Evolutionary conservation across 768 basidiomycete genomes (phyloP), one percentile per base, ranked within the genome.

Genomic region (Scleroderma bovista): DNA sequence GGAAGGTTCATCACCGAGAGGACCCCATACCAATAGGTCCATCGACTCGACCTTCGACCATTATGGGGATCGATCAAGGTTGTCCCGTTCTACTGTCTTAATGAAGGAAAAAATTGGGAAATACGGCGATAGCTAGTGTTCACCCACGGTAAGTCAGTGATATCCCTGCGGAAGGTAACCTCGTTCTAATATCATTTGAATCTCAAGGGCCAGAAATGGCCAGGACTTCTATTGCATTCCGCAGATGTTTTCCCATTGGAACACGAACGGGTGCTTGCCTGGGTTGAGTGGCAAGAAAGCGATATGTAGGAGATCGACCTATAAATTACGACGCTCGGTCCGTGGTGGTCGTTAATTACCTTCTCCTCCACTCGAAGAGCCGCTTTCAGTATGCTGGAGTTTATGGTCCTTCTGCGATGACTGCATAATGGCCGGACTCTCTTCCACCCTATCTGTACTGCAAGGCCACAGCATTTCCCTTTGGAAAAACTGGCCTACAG

Each of bases 381-480:
- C n/a, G n/a, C n/a, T n/a, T n/a, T n/a, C 51, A 20, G 23, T n/a
- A 12, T 46, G 22, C 38, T 17, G 40, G 29, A 39, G 26, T 48
- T 48, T 55, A 24, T 48, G 31, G 56, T 39, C 34, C 13, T 36
- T 44, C 60, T 31, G 45, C 19, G 52, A 48, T 50, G 53, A 52
- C 60, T 64, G 59, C 60, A 49, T 52, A 37, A 51, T 60, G 63
- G 61, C 57, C 63, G 60, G 60, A 57, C 62, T 53, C 54, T 48
- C 48, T 62, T 55, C 53, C 53, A 39, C 52, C 61, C 33, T 63
- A 63, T 64, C 51, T 64, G 61, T 60, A 63, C 54, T 54, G 52
- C 37, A 5, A 41, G 57, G 57, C 58, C 51, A 50, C 57, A 40
- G 17, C 61, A 65, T 66, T 64, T 56, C 57, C 61, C 60, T 57